Base-by-base conservation (phyloP, 73 alveolate genomes). In the Breviolum minutum region DNA sequence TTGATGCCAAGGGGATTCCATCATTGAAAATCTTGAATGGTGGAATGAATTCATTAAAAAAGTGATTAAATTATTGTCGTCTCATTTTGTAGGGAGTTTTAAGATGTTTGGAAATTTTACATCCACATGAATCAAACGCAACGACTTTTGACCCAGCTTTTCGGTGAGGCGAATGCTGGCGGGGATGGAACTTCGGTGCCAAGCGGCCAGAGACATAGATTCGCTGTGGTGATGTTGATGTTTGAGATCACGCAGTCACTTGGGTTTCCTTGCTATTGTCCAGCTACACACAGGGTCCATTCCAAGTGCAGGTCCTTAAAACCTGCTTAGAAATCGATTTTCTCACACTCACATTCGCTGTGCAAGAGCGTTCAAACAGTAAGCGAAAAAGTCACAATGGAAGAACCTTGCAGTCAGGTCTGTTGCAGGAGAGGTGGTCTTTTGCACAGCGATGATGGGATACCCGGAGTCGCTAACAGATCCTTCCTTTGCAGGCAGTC, bases 391-490 rank as follows among this genome's bases (percentile, higher is more conserved):
- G 3, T 40, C 54, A 40, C 7, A 16, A 24, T 60, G 12, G 17
- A 74, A 12, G 17, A 40, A 40, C 54, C 54, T 40, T 40, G 54
- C 54, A 40, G 54, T 40, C 12, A 81, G 90, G 95, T 95, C 99
- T 8, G 73, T 83, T 13, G 95, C 99, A 5, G 99, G 99, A 24
- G 99, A 95, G 61, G 99, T 95, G 71, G 99, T 95, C 76, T 95
- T 95, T 69, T 54, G 85, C 80, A 95, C 99, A 6, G 88, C 95
- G 19, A 95, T 95, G 99, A 84, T 95, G 85, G 99, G 99, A 40
- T 95, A 95, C 66, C 95, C 95, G 62, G 99, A 95, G 54, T 95
- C 99, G 24, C 80, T 95, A 48, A 95, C 99, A 62, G 99, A 95
- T 74, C 99, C 99, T 9, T 95, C 99, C 64, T 95, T 79, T 22